These are phyloP conservation scores for Rhodotorula sp. DNA, from an alignment of 1,284 basidiomycete species.

Conservation along the genomic window DNA sequence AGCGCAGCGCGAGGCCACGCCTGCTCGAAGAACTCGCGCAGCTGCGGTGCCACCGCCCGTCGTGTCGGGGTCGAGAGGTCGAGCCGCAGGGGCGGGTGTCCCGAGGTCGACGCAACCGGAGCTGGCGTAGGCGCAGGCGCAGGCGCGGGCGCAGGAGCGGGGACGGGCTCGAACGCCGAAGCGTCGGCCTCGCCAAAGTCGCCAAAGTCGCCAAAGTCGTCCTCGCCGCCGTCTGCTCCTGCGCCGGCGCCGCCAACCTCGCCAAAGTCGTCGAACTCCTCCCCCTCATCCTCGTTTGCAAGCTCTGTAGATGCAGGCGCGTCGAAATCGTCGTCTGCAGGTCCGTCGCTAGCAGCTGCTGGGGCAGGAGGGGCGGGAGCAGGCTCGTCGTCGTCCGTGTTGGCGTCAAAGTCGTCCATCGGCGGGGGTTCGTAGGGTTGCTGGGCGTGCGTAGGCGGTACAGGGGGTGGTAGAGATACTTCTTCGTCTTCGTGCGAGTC, in stretches of 20 bases:
- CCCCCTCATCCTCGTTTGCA: neutral
- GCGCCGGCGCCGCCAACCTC: constrained; percentile 44
- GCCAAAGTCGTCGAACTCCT: constrained; percentile 26
- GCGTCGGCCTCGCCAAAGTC: constrained; percentile 58
- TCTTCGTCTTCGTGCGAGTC: neutral
- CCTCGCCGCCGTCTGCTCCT: constrained; percentile 70
- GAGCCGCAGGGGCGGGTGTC: constrained; percentile 66
- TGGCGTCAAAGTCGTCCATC: constrained; percentile 25
- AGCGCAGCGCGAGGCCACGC: constrained; percentile 60
- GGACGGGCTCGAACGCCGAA: constrained; percentile 51
- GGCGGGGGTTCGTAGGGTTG: constrained; percentile 7
- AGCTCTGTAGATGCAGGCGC: neutral
- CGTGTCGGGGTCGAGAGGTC: constrained; percentile 63
- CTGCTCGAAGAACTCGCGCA: constrained; percentile 66
- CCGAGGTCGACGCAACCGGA: constrained; percentile 24
- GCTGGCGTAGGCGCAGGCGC: constrained; percentile 35
- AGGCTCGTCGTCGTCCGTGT: constrained; percentile 2
- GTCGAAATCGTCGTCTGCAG: neutral
- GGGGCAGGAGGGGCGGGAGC: neutral
- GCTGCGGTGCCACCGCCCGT: constrained; percentile 61
- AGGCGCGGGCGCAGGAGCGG: constrained; percentile 38
- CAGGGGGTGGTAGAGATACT: neutral
- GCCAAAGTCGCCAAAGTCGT: constrained; percentile 70
- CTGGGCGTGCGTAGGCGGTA: neutral
- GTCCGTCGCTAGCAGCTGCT: too few relatives aligned